These are phyloP conservation scores for Blastocladiella emersonii DNA, from an alignment of 371 early-diverging fungal species.

Conservation along the genomic window DNA sequence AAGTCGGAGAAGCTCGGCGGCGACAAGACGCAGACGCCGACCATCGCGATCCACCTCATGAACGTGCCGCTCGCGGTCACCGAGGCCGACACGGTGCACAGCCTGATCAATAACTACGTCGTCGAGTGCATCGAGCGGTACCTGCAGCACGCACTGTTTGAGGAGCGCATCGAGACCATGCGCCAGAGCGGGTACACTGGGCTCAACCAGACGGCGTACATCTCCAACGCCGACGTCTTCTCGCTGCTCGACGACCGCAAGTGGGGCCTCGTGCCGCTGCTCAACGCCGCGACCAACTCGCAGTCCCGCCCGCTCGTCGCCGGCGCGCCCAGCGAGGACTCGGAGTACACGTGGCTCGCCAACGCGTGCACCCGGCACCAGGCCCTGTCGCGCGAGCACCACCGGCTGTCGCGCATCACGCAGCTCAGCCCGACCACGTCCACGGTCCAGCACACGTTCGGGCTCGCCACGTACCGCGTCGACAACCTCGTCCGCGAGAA, in stretches of 20 bases:
- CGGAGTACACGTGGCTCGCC: background rate
- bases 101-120: slow-evolving; percentile 70
- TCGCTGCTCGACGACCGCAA: background rate
- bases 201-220: background rate
- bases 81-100: slow-evolving; percentile 40
- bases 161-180: slow-evolving; percentile 27
- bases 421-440: slow-evolving; percentile 20
- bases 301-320: no score
- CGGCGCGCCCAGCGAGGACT: background rate
- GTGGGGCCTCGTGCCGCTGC: background rate
- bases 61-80: background rate
- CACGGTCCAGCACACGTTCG: slow-evolving; percentile 59
- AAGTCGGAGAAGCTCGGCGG: no score
- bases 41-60: background rate
- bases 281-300: background rate
- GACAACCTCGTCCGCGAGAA: slow-evolving; percentile 60
- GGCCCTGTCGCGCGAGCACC: background rate
- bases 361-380: background rate
- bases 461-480: slow-evolving; percentile 50
- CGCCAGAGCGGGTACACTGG: background rate
- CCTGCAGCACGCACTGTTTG: slow-evolving; percentile 54
- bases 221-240: background rate
- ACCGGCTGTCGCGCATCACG: background rate
- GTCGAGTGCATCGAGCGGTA: slow-evolving; percentile 64
- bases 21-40: background rate